Evolutionary conservation across 805 yeast genomes (phyloP).

Genomic region (Geotrichum ghanense): DNA sequence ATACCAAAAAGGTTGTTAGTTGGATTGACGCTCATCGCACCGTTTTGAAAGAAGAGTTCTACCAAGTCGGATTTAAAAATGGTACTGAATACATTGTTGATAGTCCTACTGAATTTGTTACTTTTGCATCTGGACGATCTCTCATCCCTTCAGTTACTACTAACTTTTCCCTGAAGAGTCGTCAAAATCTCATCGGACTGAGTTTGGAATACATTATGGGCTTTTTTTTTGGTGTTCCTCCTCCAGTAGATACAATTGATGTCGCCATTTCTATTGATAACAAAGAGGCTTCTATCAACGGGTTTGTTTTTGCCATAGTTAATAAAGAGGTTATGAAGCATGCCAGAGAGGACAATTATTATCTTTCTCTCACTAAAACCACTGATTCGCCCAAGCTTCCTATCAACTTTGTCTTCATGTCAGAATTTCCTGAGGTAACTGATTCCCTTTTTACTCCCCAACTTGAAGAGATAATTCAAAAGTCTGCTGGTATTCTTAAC

Average conservation of each 20-base stretch:
- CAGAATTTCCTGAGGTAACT: conserved; percentile 75
- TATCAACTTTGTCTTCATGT: conserved; percentile 69
- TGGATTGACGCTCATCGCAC: conserved; percentile 41
- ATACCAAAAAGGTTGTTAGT: conserved; percentile 41
- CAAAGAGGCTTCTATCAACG: conserved; percentile 40
- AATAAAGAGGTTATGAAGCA: conserved; percentile 75
- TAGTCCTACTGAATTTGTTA: conserved; percentile 45
- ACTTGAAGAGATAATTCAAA: conserved; percentile 32
- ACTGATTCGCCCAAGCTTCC: conserved; percentile 65
- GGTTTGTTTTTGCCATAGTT: conserved; percentile 73
- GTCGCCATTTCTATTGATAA: conserved; percentile 53
- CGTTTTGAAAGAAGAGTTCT: conserved; percentile 56
- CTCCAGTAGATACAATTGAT: conserved; percentile 43
- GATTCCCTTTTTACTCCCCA: conserved; percentile 46
- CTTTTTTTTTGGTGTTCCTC: conserved; percentile 34
- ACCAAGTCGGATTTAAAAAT: conserved; percentile 48
- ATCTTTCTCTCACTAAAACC: conserved; percentile 73
- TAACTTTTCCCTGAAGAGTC: conserved; percentile 54
- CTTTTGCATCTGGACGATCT: conserved; percentile 84
- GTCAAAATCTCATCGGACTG: conserved; percentile 70
- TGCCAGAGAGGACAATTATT: conserved; percentile 67
- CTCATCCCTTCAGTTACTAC: conserved; percentile 55
- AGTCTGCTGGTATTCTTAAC: conserved; percentile 40
- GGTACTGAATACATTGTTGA: conserved; percentile 35
- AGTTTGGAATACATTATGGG: conserved; percentile 51